Conservation (phyloP, 306 rosid genomes). For the Quercus alba region DNA sequence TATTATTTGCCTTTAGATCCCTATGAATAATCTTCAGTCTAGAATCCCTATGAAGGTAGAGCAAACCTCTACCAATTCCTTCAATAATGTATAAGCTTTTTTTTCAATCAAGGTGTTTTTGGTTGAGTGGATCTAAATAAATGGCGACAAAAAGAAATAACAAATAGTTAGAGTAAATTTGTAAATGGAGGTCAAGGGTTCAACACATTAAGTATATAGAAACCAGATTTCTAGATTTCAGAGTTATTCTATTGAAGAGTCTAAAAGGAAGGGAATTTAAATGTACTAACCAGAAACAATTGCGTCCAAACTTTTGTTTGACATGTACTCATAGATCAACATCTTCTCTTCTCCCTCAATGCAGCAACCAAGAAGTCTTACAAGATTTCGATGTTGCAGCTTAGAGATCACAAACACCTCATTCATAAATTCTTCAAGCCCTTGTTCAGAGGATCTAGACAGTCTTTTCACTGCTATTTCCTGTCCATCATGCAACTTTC, state of each 20-base stretch:
- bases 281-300: background rate
- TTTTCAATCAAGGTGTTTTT: slow-evolving; percentile 12
- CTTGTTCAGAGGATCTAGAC: slow-evolving; percentile 40
- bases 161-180: too few species aligned
- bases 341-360: slow-evolving; percentile 18
- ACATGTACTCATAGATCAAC: slow-evolving; percentile 12
- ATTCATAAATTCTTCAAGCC: slow-evolving; percentile 40
- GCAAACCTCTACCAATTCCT: slow-evolving; percentile 29
- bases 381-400: slow-evolving; percentile 16
- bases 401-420: slow-evolving; percentile 9
- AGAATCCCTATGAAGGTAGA: slow-evolving; percentile 38
- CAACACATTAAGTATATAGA: too few species aligned
- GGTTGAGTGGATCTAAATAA: background rate
- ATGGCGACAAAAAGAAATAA: background rate
- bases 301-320: slow-evolving; percentile 45
- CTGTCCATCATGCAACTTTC: slow-evolving; percentile 27
- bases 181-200: too few species aligned
- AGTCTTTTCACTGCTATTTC: slow-evolving; percentile 49
- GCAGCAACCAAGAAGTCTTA: slow-evolving; percentile 14
- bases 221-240: too few species aligned
- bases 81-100: slow-evolving; percentile 29
- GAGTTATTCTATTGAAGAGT: too few species aligned
- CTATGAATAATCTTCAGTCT: slow-evolving; percentile 36
- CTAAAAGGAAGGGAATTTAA: background rate
- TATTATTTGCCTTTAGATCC: slow-evolving; percentile 36